Conservation (phyloP, 1,284 basidiomycete genomes). For the Sanghuangporus weigelae region DNA sequence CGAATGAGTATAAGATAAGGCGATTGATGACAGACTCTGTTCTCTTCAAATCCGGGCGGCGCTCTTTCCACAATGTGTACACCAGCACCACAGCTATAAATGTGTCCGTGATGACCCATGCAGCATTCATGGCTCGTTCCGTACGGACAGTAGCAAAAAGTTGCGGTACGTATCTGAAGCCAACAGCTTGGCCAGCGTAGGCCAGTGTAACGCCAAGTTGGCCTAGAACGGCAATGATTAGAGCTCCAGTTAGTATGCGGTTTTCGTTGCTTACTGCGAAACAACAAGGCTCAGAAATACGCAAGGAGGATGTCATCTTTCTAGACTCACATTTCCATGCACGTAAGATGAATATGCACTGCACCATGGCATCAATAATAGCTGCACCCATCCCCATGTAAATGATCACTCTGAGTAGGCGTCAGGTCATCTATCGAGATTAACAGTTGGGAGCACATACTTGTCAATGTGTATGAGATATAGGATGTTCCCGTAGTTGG, state of each 20-base stretch:
- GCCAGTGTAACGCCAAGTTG: neutral
- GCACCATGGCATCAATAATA: neutral
- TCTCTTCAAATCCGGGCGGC: neutral
- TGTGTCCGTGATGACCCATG: conserved; percentile 7
- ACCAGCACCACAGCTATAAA: conserved; percentile 12
- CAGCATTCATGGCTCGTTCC: neutral
- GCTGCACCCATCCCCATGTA: neutral
- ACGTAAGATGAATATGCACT: neutral
- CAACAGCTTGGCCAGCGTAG: neutral
- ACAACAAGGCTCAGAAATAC: neutral
- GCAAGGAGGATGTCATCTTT: neutral
- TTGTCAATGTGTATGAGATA: neutral
- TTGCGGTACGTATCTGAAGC: neutral
- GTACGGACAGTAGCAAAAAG: neutral
- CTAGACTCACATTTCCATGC: neutral
- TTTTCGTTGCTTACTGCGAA: conserved; percentile 7
- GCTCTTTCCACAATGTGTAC: neutral
- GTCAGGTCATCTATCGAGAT: neutral
- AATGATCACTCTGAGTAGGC: neutral
- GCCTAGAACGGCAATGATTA: neutral
- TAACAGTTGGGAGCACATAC: neutral
- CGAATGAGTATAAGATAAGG: conserved; percentile 13
- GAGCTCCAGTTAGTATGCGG: neutral
- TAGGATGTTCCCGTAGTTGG: conserved; percentile 3
- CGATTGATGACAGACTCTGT: conserved; percentile 14